Evolutionary conservation across 192 early-diverging fungal genomes (phyloP), one percentile per base, ranked within the genome.

Genomic region (Funneliformis geosporum): DNA sequence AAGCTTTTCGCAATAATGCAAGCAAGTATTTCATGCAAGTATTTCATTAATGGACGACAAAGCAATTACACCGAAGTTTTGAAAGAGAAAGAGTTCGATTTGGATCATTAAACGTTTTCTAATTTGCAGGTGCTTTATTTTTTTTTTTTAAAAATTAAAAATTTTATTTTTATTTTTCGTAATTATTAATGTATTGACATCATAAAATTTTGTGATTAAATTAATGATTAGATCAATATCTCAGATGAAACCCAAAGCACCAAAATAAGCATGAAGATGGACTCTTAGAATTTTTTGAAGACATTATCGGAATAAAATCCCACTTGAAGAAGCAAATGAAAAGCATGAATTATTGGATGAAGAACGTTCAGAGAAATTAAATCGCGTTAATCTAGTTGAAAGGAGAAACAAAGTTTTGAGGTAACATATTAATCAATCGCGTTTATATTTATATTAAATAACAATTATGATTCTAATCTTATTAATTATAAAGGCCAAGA

Each of bases 281-380:
- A 2, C 83, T 99, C 59, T 88, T 99, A 8, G 98, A 99, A 83
- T 99, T 97, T 83, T 85, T 99, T 40, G 98, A 99, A 83, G 97
- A 99, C 83, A 99, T 99, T 61, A 98, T 99, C 43, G 98, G 98
- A 99, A 99, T 97, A 85, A 87, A 86, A 23, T 88, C 89, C 42
- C n/a, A n/a, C 98, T 98, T 79, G 94, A 95, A 76, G 86, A 92
- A 27, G 88, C 92, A 7, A 89, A 82, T 25, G 79, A 46, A 83
- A 87, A 87, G 66, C 82, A 98, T 0, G 98, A 99, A 33, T 2
- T 2, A 33, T 2, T 33, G 33, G 33, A 33, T 33, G 90, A 92
- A 64, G 89, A 88, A 33, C 33, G 33, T 2, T 33, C 33, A 33
- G 33, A 33, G 2, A 33, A 33, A 33, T 33, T 33, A 59, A 91